Percentiles rank a stretch among this genome's conserved stretches.
Conservation (phyloP, 441 rosid species). For the Oxalis stricta region DNA sequence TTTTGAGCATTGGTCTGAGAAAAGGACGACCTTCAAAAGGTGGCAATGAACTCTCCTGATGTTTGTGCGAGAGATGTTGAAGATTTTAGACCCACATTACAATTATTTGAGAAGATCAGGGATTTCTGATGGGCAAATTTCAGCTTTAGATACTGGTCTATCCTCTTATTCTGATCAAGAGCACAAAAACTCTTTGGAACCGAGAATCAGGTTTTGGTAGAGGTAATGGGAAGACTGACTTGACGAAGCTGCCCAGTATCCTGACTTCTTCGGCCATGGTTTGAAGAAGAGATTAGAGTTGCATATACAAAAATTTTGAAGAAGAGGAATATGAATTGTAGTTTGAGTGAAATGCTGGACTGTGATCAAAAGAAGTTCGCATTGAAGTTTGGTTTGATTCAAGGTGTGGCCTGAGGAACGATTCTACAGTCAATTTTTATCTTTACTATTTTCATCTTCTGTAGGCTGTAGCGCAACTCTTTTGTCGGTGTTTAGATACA, state of each 20-base stretch:
- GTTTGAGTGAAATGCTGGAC: slow-evolving; percentile 79
- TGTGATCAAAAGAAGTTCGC: slow-evolving; percentile 67
- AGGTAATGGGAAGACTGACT: slow-evolving; percentile 68
- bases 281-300: slow-evolving; percentile 68
- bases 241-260: slow-evolving; percentile 64
- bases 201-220: slow-evolving; percentile 71
- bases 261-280: slow-evolving; percentile 73
- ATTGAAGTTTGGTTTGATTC: slow-evolving; percentile 37
- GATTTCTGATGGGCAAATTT: slow-evolving; percentile 49
- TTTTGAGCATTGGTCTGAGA: slow-evolving; percentile 59
- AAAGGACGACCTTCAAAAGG: slow-evolving; percentile 38
- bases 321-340: slow-evolving; percentile 44
- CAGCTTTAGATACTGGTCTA: slow-evolving; percentile 52
- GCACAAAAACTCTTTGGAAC: slow-evolving; percentile 63
- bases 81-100: slow-evolving; percentile 55
- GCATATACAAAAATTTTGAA: slow-evolving; percentile 56
- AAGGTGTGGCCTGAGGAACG: slow-evolving; percentile 17
- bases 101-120: slow-evolving; percentile 43
- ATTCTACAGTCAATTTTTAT: slow-evolving; percentile 1
- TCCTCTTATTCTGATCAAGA: slow-evolving; percentile 75
- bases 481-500: not conserved
- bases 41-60: slow-evolving; percentile 59
- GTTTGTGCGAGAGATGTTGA: slow-evolving; percentile 75
- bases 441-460: slow-evolving; percentile 6
- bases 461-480: slow-evolving; percentile 1